Conservation (phyloP, 495 filamentous ascomycete species). For the Jackrogersella multiformis region DNA sequence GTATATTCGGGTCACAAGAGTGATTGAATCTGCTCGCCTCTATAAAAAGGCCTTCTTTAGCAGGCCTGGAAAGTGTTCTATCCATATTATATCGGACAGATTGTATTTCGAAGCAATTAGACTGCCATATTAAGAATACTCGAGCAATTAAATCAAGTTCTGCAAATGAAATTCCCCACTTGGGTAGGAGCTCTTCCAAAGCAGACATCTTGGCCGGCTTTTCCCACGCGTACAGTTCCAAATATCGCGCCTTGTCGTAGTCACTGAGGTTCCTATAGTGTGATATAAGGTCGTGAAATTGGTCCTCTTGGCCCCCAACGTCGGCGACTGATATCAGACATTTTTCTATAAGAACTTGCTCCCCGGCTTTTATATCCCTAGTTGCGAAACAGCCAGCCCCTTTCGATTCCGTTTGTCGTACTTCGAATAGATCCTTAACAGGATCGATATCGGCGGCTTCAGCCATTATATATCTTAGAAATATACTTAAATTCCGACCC, state of each 20-base stretch:
- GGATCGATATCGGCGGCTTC: too few species aligned
- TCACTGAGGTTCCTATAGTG: neutral
- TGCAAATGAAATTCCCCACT: neutral
- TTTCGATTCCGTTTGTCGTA: neutral
- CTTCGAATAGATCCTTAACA: neutral
- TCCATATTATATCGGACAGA: neutral
- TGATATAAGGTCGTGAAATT: neutral
- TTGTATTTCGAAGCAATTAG: conserved; percentile 5
- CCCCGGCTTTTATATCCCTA: conserved; percentile 23
- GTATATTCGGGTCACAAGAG: conserved; percentile 21
- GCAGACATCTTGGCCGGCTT: neutral
- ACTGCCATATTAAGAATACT: neutral
- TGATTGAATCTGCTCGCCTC: conserved; percentile 30
- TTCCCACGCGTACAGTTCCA: neutral
- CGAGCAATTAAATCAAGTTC: neutral
- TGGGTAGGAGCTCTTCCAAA: too few species aligned
- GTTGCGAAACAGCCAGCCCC: conserved; percentile 23
- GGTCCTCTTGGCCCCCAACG: too few species aligned
- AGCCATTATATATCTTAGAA: neutral
- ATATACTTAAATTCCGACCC: neutral
- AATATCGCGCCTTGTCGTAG: neutral
- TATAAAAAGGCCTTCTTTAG: conserved; percentile 6
- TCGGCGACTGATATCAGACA: neutral
- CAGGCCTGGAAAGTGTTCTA: neutral
- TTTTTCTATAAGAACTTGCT: conserved; percentile 13